A percentile compares a stretch with the other conserved stretches of the same genome.
Conservation (phyloP, 2,329 filamentous ascomycete genomes). For the Fusarium sp. region DNA sequence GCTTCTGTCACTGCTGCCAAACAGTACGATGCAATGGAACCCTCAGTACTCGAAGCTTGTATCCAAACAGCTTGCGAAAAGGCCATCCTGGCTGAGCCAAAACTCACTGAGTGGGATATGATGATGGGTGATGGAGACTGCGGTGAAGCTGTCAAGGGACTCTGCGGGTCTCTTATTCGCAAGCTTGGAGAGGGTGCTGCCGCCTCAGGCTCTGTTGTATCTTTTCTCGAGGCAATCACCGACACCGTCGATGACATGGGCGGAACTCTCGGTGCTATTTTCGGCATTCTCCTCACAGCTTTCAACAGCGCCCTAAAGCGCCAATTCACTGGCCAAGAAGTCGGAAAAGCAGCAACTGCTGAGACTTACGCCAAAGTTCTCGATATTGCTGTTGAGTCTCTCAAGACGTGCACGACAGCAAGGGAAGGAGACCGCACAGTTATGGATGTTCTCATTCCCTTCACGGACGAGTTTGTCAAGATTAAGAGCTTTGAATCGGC, state of each 20-base stretch:
- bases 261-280: conserved; percentile 65
- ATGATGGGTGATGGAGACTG: conserved; percentile 75
- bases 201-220: neutral
- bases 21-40: no score
- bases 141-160: conserved; percentile 65
- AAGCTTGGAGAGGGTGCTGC: neutral
- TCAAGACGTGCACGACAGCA: conserved; percentile 65
- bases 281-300: conserved; percentile 59
- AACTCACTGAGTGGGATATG: conserved; percentile 72
- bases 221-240: neutral
- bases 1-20: no score
- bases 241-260: conserved; percentile 46
- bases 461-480: conserved; percentile 65
- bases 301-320: conserved; percentile 50
- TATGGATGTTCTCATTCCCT: conserved; percentile 68
- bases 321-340: conserved; percentile 54
- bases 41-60: no score
- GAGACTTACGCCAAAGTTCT: conserved; percentile 46
- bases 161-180: neutral
- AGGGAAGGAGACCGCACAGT: conserved; percentile 67
- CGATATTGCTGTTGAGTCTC: conserved; percentile 55
- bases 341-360: no score
- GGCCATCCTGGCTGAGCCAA: conserved; percentile 57
- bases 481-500: conserved; percentile 65
- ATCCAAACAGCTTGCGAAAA: no score